Conservation (phyloP, 306 rosid genomes). For the Gynostemma pentaphyllum region DNA sequence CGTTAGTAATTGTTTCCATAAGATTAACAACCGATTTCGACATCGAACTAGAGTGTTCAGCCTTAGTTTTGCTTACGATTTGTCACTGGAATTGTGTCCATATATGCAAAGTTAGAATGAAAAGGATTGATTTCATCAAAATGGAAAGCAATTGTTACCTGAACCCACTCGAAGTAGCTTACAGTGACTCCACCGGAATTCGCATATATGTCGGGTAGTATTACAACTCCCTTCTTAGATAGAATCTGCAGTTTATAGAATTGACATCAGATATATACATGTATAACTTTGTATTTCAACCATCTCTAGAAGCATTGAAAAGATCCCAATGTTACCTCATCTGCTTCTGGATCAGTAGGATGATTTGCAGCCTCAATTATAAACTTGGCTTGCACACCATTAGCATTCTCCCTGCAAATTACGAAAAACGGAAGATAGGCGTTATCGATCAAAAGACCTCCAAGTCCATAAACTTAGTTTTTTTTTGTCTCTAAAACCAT, state of each 20-base stretch:
- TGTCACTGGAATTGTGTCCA: no score
- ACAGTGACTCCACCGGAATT: slow-evolving; percentile 51
- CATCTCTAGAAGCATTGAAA: no score
- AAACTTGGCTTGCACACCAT: slow-evolving; percentile 39
- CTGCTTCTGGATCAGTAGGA: slow-evolving; percentile 56
- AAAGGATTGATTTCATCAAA: no score
- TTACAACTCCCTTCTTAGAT: slow-evolving; percentile 45
- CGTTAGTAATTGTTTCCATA: not conserved
- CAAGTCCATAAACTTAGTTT: no score
- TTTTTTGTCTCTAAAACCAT: not conserved
- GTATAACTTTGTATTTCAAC: no score
- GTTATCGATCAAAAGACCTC: no score
- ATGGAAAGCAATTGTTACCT: slow-evolving; percentile 28
- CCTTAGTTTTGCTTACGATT: no score
- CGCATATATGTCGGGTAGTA: slow-evolving; percentile 46
- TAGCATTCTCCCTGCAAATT: slow-evolving; percentile 39
- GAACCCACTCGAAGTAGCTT: slow-evolving; percentile 66
- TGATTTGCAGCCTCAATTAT: slow-evolving; percentile 54
- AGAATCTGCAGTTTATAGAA: slow-evolving; percentile 44
- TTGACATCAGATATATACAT: no score
- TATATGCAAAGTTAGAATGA: no score
- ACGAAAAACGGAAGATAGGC: no score
- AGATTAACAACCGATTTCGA: not conserved
- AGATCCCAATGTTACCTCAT: slow-evolving; percentile 31
- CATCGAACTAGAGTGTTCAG: no score